A percentile compares a stretch with the other conserved stretches of the same genome.
phyloP scores from a whole-genome alignment of 768 basidiomycete species.

The Pluteus cervinus region DNA sequence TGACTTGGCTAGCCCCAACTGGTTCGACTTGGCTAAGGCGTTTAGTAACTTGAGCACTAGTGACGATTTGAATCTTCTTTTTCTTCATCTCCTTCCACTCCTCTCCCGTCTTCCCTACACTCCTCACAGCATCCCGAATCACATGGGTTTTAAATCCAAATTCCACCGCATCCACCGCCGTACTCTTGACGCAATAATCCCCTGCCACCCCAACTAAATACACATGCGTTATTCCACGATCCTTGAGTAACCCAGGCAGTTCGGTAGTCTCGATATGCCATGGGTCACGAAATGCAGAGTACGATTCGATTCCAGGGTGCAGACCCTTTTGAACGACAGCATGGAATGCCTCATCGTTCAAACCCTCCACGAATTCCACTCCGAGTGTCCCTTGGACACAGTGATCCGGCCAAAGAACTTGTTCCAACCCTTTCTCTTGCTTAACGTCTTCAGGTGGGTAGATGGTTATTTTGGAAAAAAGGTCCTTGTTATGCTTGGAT shows the following conservation, averaged over 20 bases:
- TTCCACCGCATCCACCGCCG: conserved; percentile 55
- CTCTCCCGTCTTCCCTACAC: conserved; percentile 24
- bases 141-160: no score
- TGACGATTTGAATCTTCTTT: no score
- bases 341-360: conserved; percentile 36
- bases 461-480: conserved; percentile 35
- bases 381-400: conserved; percentile 61
- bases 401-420: conserved; percentile 79
- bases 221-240: conserved; percentile 45
- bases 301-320: conserved; percentile 61
- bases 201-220: conserved; percentile 67
- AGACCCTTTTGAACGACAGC: conserved; percentile 49
- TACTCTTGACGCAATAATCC: conserved; percentile 69
- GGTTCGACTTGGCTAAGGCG: no score
- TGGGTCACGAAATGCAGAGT: conserved; percentile 87
- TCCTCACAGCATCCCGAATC: conserved; percentile 39
- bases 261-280: conserved; percentile 42
- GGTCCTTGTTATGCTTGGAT: conserved; percentile 31
- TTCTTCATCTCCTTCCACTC: conserved; percentile 32
- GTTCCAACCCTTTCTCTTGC: conserved; percentile 29
- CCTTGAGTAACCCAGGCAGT: conserved; percentile 36
- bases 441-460: conserved; percentile 32
- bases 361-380: conserved; percentile 49
- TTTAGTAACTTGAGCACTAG: no score
- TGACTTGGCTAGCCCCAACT: no score